phyloP scores from a whole-genome alignment of 2,329 filamentous ascomycete species.

The Colletotrichum siamense region DNA sequence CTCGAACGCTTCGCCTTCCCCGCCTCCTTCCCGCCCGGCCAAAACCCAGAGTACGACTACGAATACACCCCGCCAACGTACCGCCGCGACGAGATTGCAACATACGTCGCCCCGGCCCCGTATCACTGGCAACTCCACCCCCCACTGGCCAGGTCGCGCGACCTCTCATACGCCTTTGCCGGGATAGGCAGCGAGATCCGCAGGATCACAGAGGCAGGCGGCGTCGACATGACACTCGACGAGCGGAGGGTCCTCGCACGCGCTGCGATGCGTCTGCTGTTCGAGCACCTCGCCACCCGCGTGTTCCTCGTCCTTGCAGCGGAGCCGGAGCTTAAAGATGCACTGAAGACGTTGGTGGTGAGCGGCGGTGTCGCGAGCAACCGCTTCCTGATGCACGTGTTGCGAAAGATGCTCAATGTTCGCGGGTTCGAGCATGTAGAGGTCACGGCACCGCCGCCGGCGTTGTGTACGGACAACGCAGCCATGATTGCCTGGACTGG shows the following conservation, averaged over 20 bases:
- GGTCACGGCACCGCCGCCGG: conserved; percentile 76
- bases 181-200: conserved; percentile 72
- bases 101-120: conserved; percentile 41
- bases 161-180: conserved; percentile 76
- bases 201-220: conserved; percentile 50
- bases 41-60: conserved; percentile 37
- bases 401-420: conserved; percentile 62
- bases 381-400: conserved; percentile 73
- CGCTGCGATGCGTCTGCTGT: conserved; percentile 79
- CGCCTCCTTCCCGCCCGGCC: conserved; percentile 6
- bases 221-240: conserved; percentile 49
- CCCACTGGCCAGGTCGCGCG: conserved; percentile 64
- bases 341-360: conserved; percentile 72
- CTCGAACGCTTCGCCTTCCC: conserved; percentile 84
- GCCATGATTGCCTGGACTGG: conserved; percentile 97
- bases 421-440: conserved; percentile 67
- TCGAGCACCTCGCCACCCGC: conserved; percentile 84
- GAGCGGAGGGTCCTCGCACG: conserved; percentile 75
- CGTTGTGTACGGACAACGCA: conserved; percentile 91
- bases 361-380: conserved; percentile 93
- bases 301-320: conserved; percentile 69
- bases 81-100: conserved; percentile 63
- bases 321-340: conserved; percentile 29
- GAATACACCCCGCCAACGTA: conserved; percentile 63
- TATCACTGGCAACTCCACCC: conserved; percentile 70